phyloP scores from a whole-genome alignment of 139 green algal genomes.

The Coelastrella sp. region DNA sequence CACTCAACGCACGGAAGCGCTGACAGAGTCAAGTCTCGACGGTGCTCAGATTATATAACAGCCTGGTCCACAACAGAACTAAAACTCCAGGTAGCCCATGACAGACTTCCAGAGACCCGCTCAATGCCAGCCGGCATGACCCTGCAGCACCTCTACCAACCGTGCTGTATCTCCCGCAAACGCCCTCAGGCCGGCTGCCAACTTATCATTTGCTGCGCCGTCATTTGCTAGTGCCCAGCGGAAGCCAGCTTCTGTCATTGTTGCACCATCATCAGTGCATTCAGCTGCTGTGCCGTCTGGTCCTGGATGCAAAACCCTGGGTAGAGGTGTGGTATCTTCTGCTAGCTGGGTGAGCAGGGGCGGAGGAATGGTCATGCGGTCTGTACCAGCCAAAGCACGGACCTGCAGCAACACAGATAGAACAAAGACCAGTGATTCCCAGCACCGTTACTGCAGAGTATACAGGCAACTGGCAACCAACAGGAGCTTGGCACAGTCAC shows the following conservation, averaged over 20 bases:
- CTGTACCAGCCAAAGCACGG: conserved; percentile 55
- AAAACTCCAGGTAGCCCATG: too few relatives aligned
- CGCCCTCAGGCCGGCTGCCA: conserved; percentile 57
- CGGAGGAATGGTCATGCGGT: conserved; percentile 66
- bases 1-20: too few relatives aligned
- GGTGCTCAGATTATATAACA: too few relatives aligned
- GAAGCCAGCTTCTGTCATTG: conserved; percentile 48
- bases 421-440: too few relatives aligned
- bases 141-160: conserved; percentile 50
- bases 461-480: too few relatives aligned
- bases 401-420: conserved; percentile 38
- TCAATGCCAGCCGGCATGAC: conserved; percentile 51
- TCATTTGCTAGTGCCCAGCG: conserved; percentile 54
- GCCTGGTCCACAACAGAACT: too few relatives aligned
- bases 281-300: conserved; percentile 29
- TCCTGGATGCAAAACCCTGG: background rate
- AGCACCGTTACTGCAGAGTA: too few relatives aligned
- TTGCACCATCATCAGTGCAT: conserved; percentile 40
- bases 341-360: conserved; percentile 56
- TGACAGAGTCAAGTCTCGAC: too few relatives aligned
- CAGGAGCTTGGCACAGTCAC: too few relatives aligned
- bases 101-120: background rate
- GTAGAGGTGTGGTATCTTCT: conserved; percentile 30
- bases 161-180: conserved; percentile 62
- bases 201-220: conserved; percentile 61